Conservation (phyloP, 2,329 filamentous ascomycete genomes). For the Talaromyces sp. region DNA sequence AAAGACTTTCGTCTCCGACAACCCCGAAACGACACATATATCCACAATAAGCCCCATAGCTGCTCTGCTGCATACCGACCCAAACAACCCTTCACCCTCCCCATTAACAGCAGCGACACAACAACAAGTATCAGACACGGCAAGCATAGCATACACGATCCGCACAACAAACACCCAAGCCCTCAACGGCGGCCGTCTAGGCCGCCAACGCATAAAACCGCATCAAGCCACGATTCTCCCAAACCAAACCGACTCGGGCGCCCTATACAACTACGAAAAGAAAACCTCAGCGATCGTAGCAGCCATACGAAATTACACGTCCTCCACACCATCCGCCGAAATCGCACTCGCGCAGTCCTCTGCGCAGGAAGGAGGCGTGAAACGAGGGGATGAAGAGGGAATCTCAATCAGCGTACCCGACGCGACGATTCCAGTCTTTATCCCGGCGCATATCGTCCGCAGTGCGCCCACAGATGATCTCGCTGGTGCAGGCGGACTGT, state of each 20-base stretch:
- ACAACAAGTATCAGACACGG: conserved; percentile 24
- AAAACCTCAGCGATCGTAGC: conserved; percentile 40
- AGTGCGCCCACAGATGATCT: conserved; percentile 41
- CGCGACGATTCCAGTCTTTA: conserved; percentile 29
- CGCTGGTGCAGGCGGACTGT: conserved; percentile 38
- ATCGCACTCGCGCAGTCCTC: conserved; percentile 30
- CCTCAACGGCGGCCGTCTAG: conserved; percentile 20
- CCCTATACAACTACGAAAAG: conserved; percentile 45
- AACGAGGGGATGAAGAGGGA: conserved; percentile 21
- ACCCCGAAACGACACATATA: neutral
- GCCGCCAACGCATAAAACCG: conserved; percentile 32
- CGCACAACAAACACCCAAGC: conserved; percentile 21
- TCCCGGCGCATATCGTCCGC: conserved; percentile 37
- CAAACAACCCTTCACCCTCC: neutral
- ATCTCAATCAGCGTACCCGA: conserved; percentile 37
- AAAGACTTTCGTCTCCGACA: conserved; percentile 17
- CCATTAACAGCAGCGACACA: conserved; percentile 21
- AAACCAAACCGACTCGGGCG: conserved; percentile 36
- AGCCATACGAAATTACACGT: conserved; percentile 41
- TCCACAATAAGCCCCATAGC: conserved; percentile 4
- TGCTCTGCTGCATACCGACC: neutral
- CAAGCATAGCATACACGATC: conserved; percentile 25
- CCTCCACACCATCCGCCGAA: conserved; percentile 36
- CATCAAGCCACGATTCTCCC: conserved; percentile 46
- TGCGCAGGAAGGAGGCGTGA: neutral